Evolutionary conservation across 2,329 filamentous ascomycete genomes (phyloP).

Genomic region (Cercospora sp.): DNA sequence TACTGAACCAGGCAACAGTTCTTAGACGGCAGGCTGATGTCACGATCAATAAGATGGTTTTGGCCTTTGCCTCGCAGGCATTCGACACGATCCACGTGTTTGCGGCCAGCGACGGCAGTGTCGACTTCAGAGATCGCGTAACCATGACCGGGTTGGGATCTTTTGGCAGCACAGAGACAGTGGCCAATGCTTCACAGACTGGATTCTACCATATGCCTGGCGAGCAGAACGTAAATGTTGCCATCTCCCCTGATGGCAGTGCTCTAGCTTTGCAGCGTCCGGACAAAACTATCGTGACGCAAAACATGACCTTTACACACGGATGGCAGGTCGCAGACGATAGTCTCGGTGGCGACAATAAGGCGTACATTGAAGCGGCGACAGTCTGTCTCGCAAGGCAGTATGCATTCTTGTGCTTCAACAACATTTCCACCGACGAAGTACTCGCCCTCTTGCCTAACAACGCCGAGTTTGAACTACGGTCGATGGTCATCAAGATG

Average conservation of each 20-base stretch:
- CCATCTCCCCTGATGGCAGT: conserved; percentile 52
- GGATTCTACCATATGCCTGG: conserved; percentile 72
- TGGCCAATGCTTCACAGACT: conserved; percentile 71
- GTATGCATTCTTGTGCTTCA: conserved; percentile 40
- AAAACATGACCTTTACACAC: conserved; percentile 31
- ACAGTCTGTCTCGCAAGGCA: conserved; percentile 39
- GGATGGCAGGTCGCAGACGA: conserved; percentile 36
- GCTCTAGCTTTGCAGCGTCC: conserved; percentile 47
- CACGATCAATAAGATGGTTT: conserved; percentile 66
- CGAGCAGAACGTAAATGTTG: conserved; percentile 52
- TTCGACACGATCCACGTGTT: conserved; percentile 72
- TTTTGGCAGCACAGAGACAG: conserved; percentile 62
- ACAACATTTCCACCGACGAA: conserved; percentile 52
- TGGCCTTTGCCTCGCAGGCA: conserved; percentile 67
- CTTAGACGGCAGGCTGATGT: conserved; percentile 69
- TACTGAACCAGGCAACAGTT: conserved; percentile 39
- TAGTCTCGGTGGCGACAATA: conserved; percentile 29
- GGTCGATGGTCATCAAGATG: conserved; percentile 63
- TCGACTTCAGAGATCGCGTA: conserved; percentile 75
- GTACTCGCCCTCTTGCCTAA: conserved; percentile 46
- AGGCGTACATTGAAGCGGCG: conserved; percentile 34
- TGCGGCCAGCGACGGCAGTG: conserved; percentile 74
- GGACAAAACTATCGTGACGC: conserved; percentile 44
- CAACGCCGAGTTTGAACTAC: conserved; percentile 55
- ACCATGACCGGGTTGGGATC: conserved; percentile 66